Evolutionary conservation across 2,329 filamentous ascomycete species (phyloP).

Genomic region (Xylariales sp.): DNA sequence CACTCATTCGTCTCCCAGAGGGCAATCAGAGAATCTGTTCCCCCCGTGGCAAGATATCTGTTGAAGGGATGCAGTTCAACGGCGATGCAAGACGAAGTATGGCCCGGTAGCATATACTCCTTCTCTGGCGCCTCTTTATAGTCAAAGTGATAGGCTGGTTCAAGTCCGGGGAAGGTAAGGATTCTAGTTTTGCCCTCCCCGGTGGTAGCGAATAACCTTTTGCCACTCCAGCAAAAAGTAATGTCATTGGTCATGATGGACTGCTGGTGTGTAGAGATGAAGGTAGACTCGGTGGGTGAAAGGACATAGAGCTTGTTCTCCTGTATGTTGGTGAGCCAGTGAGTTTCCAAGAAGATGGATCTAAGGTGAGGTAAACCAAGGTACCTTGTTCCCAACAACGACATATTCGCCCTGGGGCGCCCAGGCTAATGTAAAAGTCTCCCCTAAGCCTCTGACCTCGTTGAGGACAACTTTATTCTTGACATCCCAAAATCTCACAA

Average conservation of each 20-base stretch:
- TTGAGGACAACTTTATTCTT: slow-evolving; percentile 77
- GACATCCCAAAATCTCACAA: slow-evolving; percentile 84
- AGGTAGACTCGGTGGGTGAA: slow-evolving; percentile 67
- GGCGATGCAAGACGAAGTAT: slow-evolving; percentile 77
- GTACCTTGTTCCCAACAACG: slow-evolving; percentile 78
- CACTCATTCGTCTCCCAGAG: slow-evolving; percentile 83
- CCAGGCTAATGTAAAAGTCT: slow-evolving; percentile 79
- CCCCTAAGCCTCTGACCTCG: slow-evolving; percentile 73
- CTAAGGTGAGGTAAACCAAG: slow-evolving; percentile 10
- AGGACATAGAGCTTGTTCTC: slow-evolving; percentile 72
- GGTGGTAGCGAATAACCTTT: slow-evolving; percentile 76
- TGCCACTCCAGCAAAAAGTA: slow-evolving; percentile 78
- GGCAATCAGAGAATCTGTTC: slow-evolving; percentile 78
- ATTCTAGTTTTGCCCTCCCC: slow-evolving; percentile 78
- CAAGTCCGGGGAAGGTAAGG: slow-evolving; percentile 73
- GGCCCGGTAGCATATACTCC: slow-evolving; percentile 74
- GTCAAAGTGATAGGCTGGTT: slow-evolving; percentile 64
- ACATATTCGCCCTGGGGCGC: slow-evolving; percentile 76
- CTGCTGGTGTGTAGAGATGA: slow-evolving; percentile 70
- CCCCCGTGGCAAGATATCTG: slow-evolving; percentile 78
- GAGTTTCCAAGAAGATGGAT: background rate
- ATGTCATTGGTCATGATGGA: slow-evolving; percentile 76
- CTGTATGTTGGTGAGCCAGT: slow-evolving; percentile 51
- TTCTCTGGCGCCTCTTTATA: slow-evolving; percentile 56
- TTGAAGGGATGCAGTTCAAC: slow-evolving; percentile 77